A percentile compares a stretch with the other conserved stretches of the same genome.
Evolutionary conservation across 441 rosid species (phyloP).

Genomic region (Aquilaria agallochum): DNA sequence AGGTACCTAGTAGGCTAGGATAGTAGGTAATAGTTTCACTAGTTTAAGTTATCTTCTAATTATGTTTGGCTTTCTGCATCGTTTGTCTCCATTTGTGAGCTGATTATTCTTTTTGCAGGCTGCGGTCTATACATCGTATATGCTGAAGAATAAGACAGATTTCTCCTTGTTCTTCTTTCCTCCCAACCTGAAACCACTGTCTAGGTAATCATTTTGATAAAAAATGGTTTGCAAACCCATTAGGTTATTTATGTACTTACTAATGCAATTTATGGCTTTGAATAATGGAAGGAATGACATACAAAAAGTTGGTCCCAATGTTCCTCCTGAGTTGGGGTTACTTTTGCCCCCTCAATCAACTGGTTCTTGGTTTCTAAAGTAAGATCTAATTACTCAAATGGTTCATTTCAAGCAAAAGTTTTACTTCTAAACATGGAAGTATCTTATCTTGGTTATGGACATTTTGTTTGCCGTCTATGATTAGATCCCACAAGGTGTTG

Average conservation of each 20-base stretch:
- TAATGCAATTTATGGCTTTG: conserved; percentile 17
- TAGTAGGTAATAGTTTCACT: no score
- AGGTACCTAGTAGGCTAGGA: no score
- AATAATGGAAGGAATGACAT: conserved; percentile 59
- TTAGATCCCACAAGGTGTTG: conserved; percentile 67
- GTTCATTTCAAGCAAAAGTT: neutral
- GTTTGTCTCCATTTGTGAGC: conserved; percentile 5
- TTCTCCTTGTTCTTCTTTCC: conserved; percentile 51
- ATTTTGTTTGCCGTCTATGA: conserved; percentile 20
- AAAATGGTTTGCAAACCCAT: conserved; percentile 18
- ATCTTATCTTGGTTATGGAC: conserved; percentile 14
- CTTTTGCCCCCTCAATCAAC: conserved; percentile 64
- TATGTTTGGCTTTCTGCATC: neutral
- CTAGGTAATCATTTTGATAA: conserved; percentile 43
- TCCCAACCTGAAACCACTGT: conserved; percentile 59
- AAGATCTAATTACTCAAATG: conserved; percentile 17
- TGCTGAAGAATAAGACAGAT: conserved; percentile 78
- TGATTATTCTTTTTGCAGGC: conserved; percentile 59
- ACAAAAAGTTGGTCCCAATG: conserved; percentile 37
- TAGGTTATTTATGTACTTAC: conserved; percentile 9
- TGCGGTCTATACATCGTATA: conserved; percentile 62
- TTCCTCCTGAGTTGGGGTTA: conserved; percentile 73
- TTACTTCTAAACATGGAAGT: no score
- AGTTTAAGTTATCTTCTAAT: neutral
- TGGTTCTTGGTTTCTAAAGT: conserved; percentile 81